Conservation (phyloP, 345 rosid species). For the Ailanthus altissimus region DNA sequence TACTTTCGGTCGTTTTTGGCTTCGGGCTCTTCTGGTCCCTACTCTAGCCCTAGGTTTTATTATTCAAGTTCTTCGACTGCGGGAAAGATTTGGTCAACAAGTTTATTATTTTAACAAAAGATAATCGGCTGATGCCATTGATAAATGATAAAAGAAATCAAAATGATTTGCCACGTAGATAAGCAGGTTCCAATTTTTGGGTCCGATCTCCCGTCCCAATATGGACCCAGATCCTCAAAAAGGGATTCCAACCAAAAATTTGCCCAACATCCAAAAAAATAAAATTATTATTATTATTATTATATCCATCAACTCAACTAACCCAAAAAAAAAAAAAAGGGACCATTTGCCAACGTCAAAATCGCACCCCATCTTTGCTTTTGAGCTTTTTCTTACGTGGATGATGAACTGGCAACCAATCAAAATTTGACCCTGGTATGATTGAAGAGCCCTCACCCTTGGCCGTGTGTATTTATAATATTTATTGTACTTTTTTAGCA, state of each 20-base stretch:
- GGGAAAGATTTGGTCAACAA: no score
- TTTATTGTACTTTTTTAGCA: neutral
- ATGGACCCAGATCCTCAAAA: conserved; percentile 14
- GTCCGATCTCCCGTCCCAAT: neutral
- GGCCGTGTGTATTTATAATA: neutral
- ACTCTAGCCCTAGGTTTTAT: no score
- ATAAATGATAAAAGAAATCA: no score
- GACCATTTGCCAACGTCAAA: conserved; percentile 31
- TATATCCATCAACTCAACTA: no score
- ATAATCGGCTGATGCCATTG: no score
- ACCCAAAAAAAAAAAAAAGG: conserved; percentile 3
- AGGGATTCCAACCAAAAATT: conserved; percentile 6
- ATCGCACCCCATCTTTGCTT: conserved; percentile 21
- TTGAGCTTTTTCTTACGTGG: conserved; percentile 39
- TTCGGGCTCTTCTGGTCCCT: no score
- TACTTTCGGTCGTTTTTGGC: no score
- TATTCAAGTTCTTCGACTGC: no score
- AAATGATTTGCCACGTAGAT: no score
- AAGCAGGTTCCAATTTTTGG: neutral
- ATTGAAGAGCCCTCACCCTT: conserved; percentile 22
- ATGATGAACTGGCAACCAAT: conserved; percentile 31
- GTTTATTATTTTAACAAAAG: no score
- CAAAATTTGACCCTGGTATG: conserved; percentile 33
- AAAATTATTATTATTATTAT: no score
- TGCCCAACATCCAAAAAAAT: neutral